Conservation (phyloP, 257 asterid genomes). For the Avicennia marina region DNA sequence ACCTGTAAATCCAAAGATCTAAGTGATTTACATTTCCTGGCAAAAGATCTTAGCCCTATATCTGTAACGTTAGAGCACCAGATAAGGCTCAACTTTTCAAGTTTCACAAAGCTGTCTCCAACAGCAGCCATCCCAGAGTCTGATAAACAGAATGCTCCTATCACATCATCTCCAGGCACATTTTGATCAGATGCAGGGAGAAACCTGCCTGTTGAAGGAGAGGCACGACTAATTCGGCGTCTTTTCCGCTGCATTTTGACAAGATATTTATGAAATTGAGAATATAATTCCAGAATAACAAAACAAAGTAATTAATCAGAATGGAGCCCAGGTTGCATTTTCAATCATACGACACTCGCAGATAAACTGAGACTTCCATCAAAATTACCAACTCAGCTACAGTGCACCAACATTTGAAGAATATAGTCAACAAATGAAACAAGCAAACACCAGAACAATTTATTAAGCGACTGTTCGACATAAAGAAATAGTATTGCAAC, state of each 20-base stretch:
- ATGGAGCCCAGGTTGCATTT: slow-evolving; percentile 10
- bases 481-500: no score
- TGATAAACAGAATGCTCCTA: slow-evolving; percentile 56
- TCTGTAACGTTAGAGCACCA: slow-evolving; percentile 80
- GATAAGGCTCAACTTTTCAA: slow-evolving; percentile 75
- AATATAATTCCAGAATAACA: slow-evolving; percentile 13
- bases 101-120: slow-evolving; percentile 57
- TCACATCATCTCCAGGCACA: slow-evolving; percentile 36
- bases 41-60: slow-evolving; percentile 61
- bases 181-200: slow-evolving; percentile 30
- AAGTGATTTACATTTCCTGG: slow-evolving; percentile 52
- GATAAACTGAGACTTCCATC: neutral
- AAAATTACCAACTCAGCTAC: neutral
- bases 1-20: slow-evolving; percentile 86
- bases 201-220: slow-evolving; percentile 32
- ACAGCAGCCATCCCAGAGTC: slow-evolving; percentile 68
- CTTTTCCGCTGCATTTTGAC: slow-evolving; percentile 46
- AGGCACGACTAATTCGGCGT: slow-evolving; percentile 31
- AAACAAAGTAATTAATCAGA: neutral
- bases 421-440: neutral
- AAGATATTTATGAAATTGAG: slow-evolving; percentile 11
- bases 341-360: neutral
- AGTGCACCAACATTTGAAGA: neutral
- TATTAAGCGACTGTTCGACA: no score
- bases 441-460: neutral